Evolutionary conservation across 306 rosid species (phyloP).

Genomic region (Prosopis cineraria): DNA sequence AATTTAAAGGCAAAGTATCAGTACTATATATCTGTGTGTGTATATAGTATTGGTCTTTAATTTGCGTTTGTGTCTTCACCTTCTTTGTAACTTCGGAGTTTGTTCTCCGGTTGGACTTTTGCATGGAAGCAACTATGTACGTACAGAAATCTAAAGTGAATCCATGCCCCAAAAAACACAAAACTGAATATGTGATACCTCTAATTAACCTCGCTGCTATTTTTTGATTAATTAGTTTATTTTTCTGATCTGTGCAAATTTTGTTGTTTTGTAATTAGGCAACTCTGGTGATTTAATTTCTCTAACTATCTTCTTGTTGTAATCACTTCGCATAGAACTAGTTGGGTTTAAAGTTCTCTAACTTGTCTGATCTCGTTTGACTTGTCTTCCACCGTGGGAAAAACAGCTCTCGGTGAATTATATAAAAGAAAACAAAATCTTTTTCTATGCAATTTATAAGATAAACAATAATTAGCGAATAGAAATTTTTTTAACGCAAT

Average conservation of each 20-base stretch:
- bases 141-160: constrained; percentile 4
- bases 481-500: too few species aligned
- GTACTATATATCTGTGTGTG: too few species aligned
- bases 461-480: too few species aligned
- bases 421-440: not conserved
- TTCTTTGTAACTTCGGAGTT: not conserved
- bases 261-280: constrained; percentile 19
- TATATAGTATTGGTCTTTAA: not conserved
- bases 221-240: constrained; percentile 6
- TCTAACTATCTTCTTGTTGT: constrained; percentile 9
- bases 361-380: not conserved
- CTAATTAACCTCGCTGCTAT: constrained; percentile 25
- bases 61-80: not conserved
- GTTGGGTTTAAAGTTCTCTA: not conserved
- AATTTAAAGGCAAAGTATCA: not conserved
- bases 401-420: not conserved
- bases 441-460: too few species aligned
- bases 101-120: not conserved
- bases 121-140: constrained; percentile 27
- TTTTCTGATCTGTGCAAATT: not conserved
- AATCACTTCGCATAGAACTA: not conserved
- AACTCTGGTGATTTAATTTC: not conserved
- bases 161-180: not conserved
- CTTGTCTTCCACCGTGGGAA: not conserved
- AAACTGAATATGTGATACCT: constrained; percentile 25